These are phyloP conservation scores for Gypsophila paniculata DNA, from an alignment of 179 eudicot genomes.

Conservation along the genomic window DNA sequence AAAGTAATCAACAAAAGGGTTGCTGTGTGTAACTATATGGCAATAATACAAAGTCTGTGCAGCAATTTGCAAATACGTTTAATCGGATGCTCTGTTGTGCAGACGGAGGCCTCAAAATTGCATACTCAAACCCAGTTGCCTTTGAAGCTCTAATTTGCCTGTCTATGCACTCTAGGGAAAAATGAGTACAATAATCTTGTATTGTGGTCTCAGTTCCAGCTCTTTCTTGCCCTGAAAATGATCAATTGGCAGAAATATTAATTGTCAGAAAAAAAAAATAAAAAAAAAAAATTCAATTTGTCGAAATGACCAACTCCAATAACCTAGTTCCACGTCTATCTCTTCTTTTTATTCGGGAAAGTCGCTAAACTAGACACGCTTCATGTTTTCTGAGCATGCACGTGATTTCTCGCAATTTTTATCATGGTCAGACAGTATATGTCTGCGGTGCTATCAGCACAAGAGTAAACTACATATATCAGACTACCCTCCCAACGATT, in stretches of 20 bases:
- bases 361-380: too few relatives aligned
- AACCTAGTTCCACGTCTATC: background rate
- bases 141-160: background rate
- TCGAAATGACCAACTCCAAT: background rate
- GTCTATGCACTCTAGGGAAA: conserved; percentile 7
- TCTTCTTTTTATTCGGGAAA: too few relatives aligned
- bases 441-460: background rate
- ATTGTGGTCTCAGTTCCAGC: conserved; percentile 46
- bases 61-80: background rate
- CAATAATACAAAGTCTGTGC: background rate
- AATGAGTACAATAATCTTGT: conserved; percentile 12
- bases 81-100: conserved; percentile 14
- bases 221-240: conserved; percentile 49
- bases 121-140: background rate
- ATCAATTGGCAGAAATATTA: background rate
- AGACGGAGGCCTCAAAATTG: conserved; percentile 7
- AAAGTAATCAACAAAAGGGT: background rate
- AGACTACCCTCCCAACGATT: background rate
- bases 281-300: background rate
- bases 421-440: background rate
- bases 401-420: background rate
- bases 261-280: conserved; percentile 27
- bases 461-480: background rate
- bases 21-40: background rate
- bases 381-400: too few relatives aligned